Conservation (phyloP, 495 filamentous ascomycete species). For the Aspergillus incahuasiensis region DNA sequence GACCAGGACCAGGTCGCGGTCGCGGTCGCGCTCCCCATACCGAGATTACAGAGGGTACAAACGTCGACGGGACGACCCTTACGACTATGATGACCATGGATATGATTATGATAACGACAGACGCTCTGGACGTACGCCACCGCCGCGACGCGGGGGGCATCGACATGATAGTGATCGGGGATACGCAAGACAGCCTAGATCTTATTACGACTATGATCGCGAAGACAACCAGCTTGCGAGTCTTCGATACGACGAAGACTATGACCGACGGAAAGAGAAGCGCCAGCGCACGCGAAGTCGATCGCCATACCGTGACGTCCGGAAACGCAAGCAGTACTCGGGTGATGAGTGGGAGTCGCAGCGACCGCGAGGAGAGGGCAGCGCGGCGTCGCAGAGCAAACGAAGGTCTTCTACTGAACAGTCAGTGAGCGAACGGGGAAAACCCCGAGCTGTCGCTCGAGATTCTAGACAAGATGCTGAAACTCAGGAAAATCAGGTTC, state of each 20-base stretch:
- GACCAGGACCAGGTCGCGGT: constrained; percentile 34
- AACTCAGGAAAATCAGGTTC: constrained; percentile 57
- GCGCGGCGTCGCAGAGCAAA: constrained; percentile 18
- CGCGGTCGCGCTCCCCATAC: constrained; percentile 40
- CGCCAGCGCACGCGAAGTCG: constrained; percentile 64
- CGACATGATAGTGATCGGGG: constrained; percentile 36
- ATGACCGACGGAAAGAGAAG: constrained; percentile 56
- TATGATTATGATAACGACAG: constrained; percentile 41
- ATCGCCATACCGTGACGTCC: constrained; percentile 41
- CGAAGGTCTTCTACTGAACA: constrained; percentile 47
- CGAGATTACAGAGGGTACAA: constrained; percentile 58
- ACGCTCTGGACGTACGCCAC: constrained; percentile 43
- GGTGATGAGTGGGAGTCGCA: constrained; percentile 31
- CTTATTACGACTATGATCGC: constrained; percentile 66
- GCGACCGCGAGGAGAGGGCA: constrained; percentile 19
- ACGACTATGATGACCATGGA: constrained; percentile 55
- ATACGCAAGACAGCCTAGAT: constrained; percentile 32
- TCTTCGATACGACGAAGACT: constrained; percentile 53
- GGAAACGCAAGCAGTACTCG: constrained; percentile 41
- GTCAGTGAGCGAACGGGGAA: constrained; percentile 66
- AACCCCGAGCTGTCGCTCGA: constrained; percentile 50
- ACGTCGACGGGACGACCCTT: constrained; percentile 62
- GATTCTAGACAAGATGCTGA: constrained; percentile 61
- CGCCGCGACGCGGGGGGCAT: constrained; percentile 34
- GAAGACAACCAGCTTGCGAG: constrained; percentile 43